Evolutionary conservation across 2,329 filamentous ascomycete species (phyloP).

Genomic region (Aspergillus sp.): DNA sequence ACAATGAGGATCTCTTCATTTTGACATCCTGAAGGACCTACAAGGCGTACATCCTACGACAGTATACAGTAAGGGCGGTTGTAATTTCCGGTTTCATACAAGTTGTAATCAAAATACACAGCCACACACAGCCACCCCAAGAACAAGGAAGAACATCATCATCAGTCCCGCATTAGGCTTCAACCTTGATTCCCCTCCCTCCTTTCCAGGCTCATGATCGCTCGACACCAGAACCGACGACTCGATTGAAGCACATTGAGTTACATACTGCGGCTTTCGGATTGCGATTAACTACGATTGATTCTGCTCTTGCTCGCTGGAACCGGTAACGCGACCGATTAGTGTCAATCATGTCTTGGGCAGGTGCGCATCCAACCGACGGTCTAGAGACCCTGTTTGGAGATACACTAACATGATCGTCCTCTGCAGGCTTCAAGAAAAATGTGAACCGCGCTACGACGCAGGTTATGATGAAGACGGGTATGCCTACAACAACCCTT

Average conservation of each 20-base stretch:
- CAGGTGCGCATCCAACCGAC: slow-evolving; percentile 50
- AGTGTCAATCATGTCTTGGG: slow-evolving; percentile 66
- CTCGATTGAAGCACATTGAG: background rate
- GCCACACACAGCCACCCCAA: slow-evolving; percentile 15
- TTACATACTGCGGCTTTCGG: background rate
- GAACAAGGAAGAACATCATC: slow-evolving; percentile 8
- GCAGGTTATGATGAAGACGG: slow-evolving; percentile 99
- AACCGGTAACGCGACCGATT: background rate
- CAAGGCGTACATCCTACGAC: too few species aligned
- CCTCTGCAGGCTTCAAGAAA: slow-evolving; percentile 77
- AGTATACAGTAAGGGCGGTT: background rate
- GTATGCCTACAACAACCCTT: slow-evolving; percentile 46
- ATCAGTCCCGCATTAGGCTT: slow-evolving; percentile 20
- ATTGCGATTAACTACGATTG: background rate
- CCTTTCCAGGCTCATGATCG: slow-evolving; percentile 4
- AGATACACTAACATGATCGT: slow-evolving; percentile 5
- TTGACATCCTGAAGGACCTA: too few species aligned
- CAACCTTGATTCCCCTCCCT: slow-evolving; percentile 5
- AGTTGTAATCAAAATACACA: slow-evolving; percentile 3
- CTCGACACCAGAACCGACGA: background rate
- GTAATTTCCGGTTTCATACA: slow-evolving; percentile 7
- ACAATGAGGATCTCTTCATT: too few species aligned
- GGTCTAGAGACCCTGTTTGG: background rate
- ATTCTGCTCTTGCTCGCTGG: background rate
- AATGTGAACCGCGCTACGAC: slow-evolving; percentile 98